A percentile compares a stretch with the other conserved stretches of the same genome.
Conservation (phyloP, 768 basidiomycete genomes). For the Panellus pusillus region DNA sequence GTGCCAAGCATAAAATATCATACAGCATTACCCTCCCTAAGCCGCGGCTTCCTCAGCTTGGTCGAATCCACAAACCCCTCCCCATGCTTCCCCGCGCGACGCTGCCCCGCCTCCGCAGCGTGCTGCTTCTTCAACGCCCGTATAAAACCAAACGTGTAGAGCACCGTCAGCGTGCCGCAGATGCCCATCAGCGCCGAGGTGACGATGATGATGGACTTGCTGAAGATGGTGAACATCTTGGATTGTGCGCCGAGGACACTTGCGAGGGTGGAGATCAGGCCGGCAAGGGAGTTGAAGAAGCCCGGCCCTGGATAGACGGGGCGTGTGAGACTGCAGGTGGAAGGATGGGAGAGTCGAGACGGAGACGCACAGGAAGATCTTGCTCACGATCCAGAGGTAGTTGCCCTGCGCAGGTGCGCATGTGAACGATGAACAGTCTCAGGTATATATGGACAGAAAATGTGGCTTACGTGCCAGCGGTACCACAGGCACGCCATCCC, state of each 20-base stretch:
- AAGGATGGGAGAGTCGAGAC: neutral
- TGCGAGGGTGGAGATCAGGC: constrained; percentile 54
- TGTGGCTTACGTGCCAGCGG: constrained; percentile 57
- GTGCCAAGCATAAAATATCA: too few species aligned
- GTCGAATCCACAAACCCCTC: constrained; percentile 13
- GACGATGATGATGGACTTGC: constrained; percentile 48
- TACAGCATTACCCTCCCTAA: neutral
- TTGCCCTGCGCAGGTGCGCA: constrained; percentile 34
- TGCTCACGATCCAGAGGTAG: constrained; percentile 58
- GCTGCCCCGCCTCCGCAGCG: constrained; percentile 39
- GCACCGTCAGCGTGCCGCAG: constrained; percentile 39
- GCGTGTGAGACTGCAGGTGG: neutral
- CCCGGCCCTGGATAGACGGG: constrained; percentile 45
- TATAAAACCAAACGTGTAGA: constrained; percentile 48
- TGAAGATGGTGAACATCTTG: constrained; percentile 42
- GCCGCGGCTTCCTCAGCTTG: constrained; percentile 2
- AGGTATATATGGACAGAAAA: constrained; percentile 19
- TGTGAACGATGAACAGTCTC: too few species aligned
- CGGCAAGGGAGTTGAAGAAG: constrained; percentile 54
- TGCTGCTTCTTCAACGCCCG: constrained; percentile 45
- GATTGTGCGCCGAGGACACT: constrained; percentile 51
- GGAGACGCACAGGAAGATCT: constrained; percentile 52
- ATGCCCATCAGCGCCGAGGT: constrained; percentile 40
- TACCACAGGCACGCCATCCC: constrained; percentile 64
- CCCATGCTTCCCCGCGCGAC: constrained; percentile 39